Percentiles rank a stretch among this genome's conserved stretches.
phyloP scores from a whole-genome alignment of 176 grass and related monocot genomes.

The Raddia guianensis region DNA sequence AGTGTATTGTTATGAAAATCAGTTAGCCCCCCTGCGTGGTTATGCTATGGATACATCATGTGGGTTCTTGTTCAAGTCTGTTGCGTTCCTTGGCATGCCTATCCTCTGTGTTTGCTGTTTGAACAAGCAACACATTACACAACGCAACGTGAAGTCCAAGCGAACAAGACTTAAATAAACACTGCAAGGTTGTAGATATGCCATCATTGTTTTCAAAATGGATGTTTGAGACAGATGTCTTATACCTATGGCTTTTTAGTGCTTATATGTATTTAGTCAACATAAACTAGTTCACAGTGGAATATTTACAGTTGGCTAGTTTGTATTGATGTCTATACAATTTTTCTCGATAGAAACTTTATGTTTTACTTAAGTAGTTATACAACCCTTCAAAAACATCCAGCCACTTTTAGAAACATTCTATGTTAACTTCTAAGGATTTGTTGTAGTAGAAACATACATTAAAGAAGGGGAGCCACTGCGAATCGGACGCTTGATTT shows the following conservation, averaged over 20 bases:
- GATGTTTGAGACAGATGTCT: background rate
- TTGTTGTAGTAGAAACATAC: background rate
- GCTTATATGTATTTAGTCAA: background rate
- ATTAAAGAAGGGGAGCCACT: background rate
- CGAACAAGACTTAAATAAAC: background rate
- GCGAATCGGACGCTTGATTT: no score
- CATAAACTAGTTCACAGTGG: constrained; percentile 21
- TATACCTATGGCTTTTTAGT: background rate
- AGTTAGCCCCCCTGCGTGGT: background rate
- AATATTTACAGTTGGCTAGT: constrained; percentile 12
- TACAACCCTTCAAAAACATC: background rate
- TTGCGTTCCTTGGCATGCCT: no score
- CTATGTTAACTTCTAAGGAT: background rate
- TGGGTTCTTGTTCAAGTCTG: background rate
- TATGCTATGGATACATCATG: background rate
- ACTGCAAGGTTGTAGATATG: background rate
- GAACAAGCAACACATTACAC: no score
- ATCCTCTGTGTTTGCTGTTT: no score
- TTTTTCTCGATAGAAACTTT: background rate
- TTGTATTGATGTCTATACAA: background rate
- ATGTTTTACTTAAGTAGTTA: background rate
- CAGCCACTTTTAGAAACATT: background rate
- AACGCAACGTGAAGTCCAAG: no score
- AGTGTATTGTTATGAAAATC: background rate
- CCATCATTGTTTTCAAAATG: background rate